Evolutionary conservation across 768 basidiomycete genomes (phyloP).

Genomic region (Kwoniella sp.): DNA sequence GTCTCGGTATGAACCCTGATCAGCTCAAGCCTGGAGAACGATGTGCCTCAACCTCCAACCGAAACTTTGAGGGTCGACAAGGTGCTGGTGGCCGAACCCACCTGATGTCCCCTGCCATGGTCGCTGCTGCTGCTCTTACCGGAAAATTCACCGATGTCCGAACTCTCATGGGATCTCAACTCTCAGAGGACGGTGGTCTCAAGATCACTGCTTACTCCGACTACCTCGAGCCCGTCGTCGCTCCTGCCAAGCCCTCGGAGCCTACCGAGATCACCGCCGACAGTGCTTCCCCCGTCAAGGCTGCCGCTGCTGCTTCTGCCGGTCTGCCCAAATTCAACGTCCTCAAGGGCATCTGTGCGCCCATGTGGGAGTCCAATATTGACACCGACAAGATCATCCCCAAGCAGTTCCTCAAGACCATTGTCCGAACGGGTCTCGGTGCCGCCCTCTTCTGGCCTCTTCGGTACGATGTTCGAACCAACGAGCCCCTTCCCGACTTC

Average conservation of each 20-base stretch:
- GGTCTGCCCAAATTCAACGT: slow-evolving; percentile 66
- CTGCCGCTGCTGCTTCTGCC: slow-evolving; percentile 50
- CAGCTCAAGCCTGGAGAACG: slow-evolving; percentile 77
- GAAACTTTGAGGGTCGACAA: slow-evolving; percentile 90
- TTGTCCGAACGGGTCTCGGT: slow-evolving; percentile 85
- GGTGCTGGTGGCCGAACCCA: slow-evolving; percentile 86
- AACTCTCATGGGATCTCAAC: slow-evolving; percentile 66
- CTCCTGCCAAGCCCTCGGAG: slow-evolving; percentile 62
- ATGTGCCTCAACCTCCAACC: slow-evolving; percentile 88
- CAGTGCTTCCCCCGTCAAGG: slow-evolving; percentile 40
- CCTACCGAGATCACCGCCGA: slow-evolving; percentile 45
- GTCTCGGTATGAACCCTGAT: slow-evolving; percentile 93
- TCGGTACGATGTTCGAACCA: slow-evolving; percentile 74
- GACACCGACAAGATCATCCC: slow-evolving; percentile 96
- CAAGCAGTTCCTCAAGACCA: slow-evolving; percentile 88
- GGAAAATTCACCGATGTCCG: slow-evolving; percentile 84
- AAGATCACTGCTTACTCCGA: slow-evolving; percentile 74
- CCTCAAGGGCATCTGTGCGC: slow-evolving; percentile 74
- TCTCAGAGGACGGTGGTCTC: slow-evolving; percentile 60
- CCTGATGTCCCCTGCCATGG: slow-evolving; percentile 87
- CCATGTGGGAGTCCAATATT: slow-evolving; percentile 78
- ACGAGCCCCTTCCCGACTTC: slow-evolving; percentile 75
- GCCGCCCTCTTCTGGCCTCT: slow-evolving; percentile 80
- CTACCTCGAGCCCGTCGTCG: slow-evolving; percentile 72
- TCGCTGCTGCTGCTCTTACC: slow-evolving; percentile 83